Evolutionary conservation across 2,329 filamentous ascomycete species (phyloP), one percentile per base, ranked within the genome.

Genomic region (Blastomyces gilchristii): DNA sequence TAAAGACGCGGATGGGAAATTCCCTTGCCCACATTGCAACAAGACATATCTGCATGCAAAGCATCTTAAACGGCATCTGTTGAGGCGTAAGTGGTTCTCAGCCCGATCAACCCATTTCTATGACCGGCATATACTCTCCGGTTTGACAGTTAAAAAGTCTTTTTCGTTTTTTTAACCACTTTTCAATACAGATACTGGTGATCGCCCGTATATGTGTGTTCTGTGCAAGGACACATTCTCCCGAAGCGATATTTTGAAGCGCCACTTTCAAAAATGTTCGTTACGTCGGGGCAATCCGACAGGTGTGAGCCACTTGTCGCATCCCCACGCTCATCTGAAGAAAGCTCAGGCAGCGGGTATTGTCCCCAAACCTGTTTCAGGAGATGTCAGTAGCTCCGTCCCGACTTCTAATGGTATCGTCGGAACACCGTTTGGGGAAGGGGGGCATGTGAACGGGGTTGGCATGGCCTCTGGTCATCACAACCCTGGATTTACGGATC

Each of bases 241-340:
- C 58, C 88, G 94, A 75, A 96, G 91, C 82, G 94, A 99, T 74
- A 97, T 99, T 68, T 81, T 99, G 71, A 99, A 99, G 82, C 90
- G 94, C 68, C 94, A 99, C 79, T 99, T 97, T 79, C 92, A 97
- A 77, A 99, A 99, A 81, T 99, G 94, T 80, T 97, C 94, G 49
- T 91, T 97, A 68, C 87, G 94, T 71, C 88, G 94, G 74, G 94
- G 94, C 64, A 97, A 97, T 78, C 93, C 94, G 62, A 96, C 91
- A 18, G 92, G 92, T 70, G 91, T 91, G 67, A 96, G 90, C 73
- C 94, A 99, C 79, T 78, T 99, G 76, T 95, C 92, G 69, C 91
- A 97, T 78, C 90, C 91, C 45, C 89, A 93, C 77, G 89, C 90
- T 67, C 90, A 95, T 77, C 83, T 94, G 72, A 93, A 91, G 81